These are phyloP conservation scores for Neckera pumila DNA, from an alignment of 225 moss, liverwort and hornwort genomes.

Conservation along the genomic window DNA sequence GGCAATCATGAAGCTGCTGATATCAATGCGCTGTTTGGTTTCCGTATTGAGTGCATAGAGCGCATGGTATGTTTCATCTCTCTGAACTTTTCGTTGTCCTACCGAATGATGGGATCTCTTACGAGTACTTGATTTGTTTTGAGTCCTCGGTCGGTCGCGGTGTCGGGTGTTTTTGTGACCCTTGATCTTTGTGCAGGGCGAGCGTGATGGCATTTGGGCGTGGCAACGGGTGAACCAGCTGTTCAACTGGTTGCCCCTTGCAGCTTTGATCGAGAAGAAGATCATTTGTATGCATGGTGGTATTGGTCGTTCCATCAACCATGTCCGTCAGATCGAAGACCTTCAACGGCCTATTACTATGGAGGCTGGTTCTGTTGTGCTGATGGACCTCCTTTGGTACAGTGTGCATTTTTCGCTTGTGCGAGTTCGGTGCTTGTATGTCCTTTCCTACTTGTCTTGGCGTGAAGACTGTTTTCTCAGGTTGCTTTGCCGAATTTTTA, in stretches of 20 bases:
- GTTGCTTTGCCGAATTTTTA: not conserved
- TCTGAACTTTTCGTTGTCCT: not conserved
- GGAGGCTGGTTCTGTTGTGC: constrained; percentile 96
- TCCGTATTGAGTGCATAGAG: constrained; percentile 96
- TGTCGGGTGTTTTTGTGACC: not conserved
- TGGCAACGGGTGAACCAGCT: constrained; percentile 97
- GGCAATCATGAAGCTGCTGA: constrained; percentile 99
- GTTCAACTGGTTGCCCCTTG: constrained; percentile 94
- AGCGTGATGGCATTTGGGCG: constrained; percentile 88
- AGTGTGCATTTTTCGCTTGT: not conserved
- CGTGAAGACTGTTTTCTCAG: not conserved
- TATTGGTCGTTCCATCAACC: constrained; percentile 90
- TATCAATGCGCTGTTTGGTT: constrained; percentile 92
- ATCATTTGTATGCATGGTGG: constrained; percentile 99
- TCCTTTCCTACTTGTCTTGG: not conserved
- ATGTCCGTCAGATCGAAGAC: constrained; percentile 82
- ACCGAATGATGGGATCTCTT: not conserved
- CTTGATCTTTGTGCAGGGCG: constrained; percentile 48
- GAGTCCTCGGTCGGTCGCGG: not conserved
- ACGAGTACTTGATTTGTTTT: not conserved
- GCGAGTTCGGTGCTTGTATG: not conserved
- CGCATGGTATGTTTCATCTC: constrained; percentile 54
- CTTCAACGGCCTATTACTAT: constrained; percentile 90
- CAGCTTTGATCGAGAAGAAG: constrained; percentile 92
- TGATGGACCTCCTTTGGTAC: constrained; percentile 97